Percentiles rank a stretch among this genome's conserved stretches.
Evolutionary conservation across 1,284 basidiomycete species (phyloP).

Genomic region (Ustilago bromivora): DNA sequence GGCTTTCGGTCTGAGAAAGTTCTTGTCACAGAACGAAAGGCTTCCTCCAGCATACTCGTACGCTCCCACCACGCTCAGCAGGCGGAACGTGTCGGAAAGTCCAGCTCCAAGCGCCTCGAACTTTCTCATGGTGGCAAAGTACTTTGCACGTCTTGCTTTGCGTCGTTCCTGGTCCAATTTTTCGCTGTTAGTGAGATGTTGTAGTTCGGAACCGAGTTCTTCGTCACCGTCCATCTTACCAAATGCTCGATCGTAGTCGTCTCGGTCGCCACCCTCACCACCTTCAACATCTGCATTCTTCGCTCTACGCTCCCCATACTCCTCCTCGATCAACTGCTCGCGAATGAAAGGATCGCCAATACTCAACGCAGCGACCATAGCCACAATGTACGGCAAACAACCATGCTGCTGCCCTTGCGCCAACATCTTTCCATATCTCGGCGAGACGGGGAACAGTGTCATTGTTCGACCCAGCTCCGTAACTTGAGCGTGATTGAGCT

Average conservation of each 20-base stretch:
- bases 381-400: conserved; percentile 90
- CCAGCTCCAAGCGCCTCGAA: conserved; percentile 85
- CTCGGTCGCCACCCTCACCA: conserved; percentile 71
- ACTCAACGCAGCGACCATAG: conserved; percentile 89
- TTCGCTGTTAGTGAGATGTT: conserved; percentile 72
- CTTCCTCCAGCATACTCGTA: conserved; percentile 90
- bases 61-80: conserved; percentile 91
- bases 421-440: conserved; percentile 93
- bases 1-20: conserved; percentile 93
- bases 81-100: conserved; percentile 88
- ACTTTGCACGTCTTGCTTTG: conserved; percentile 77
- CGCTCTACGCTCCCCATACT: conserved; percentile 68
- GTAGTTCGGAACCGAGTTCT: conserved; percentile 71
- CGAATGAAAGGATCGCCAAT: conserved; percentile 96
- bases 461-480: conserved; percentile 90
- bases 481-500: conserved; percentile 72
- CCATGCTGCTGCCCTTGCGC: conserved; percentile 90
- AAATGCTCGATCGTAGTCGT: conserved; percentile 71
- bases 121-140: conserved; percentile 72
- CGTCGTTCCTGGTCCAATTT: conserved; percentile 76
- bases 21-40: conserved; percentile 81
- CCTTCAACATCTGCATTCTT: conserved; percentile 69
- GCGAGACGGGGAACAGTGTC: conserved; percentile 92
- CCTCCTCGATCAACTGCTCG: conserved; percentile 76
- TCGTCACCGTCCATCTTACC: conserved; percentile 72